Evolutionary conservation across 495 filamentous ascomycete genomes (phyloP).

Genomic region (Hyaloscypha finlandica): DNA sequence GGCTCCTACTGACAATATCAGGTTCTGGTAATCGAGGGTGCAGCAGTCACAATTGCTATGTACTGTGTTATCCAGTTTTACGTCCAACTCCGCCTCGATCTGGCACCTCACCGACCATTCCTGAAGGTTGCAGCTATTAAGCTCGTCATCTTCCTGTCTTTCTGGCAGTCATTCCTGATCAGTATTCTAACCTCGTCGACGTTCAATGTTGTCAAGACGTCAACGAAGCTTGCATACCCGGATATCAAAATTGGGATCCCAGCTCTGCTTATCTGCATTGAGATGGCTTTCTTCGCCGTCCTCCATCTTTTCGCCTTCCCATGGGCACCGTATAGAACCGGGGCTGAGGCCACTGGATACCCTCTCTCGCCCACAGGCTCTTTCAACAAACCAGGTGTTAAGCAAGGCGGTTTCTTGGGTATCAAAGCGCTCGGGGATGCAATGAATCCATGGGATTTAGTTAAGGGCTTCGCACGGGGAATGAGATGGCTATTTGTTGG

Average conservation of each 20-base stretch:
- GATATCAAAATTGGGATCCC: slow-evolving; percentile 85
- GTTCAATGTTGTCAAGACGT: slow-evolving; percentile 61
- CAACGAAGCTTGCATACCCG: slow-evolving; percentile 60
- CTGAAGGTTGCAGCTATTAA: slow-evolving; percentile 89
- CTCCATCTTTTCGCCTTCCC: slow-evolving; percentile 85
- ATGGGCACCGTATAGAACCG: slow-evolving; percentile 64
- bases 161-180: slow-evolving; percentile 82
- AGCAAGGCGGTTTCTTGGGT: slow-evolving; percentile 55
- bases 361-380: slow-evolving; percentile 34
- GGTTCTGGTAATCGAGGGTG: slow-evolving; percentile 68
- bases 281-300: slow-evolving; percentile 82
- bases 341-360: slow-evolving; percentile 38
- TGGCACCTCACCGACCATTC: slow-evolving; percentile 72
- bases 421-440: slow-evolving; percentile 66
- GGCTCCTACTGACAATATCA: slow-evolving; percentile 35
- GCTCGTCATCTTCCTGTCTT: slow-evolving; percentile 91
- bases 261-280: slow-evolving; percentile 75
- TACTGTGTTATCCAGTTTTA: slow-evolving; percentile 93
- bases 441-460: slow-evolving; percentile 81
- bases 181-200: slow-evolving; percentile 64
- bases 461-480: slow-evolving; percentile 75
- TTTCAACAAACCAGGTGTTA: slow-evolving; percentile 55
- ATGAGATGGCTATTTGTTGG: slow-evolving; percentile 83
- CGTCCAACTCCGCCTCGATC: slow-evolving; percentile 66
- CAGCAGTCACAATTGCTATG: slow-evolving; percentile 84